Conservation (phyloP, 2,329 filamentous ascomycete genomes). For the Macrophomina pseudophaseolina region DNA sequence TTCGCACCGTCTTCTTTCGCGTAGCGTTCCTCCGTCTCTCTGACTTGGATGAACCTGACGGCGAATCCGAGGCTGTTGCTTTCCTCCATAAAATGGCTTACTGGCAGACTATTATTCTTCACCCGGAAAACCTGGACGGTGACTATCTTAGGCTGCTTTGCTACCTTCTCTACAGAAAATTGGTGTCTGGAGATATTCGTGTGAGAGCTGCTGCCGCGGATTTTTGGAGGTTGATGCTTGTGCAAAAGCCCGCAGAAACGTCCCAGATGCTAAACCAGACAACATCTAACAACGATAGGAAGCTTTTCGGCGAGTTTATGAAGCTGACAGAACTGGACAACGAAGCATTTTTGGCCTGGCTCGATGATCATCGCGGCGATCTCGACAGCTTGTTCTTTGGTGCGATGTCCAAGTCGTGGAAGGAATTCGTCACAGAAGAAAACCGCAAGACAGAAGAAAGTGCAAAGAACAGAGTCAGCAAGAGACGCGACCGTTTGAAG, state of each 20-base stretch:
- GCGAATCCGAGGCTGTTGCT: conserved; percentile 66
- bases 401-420: conserved; percentile 81
- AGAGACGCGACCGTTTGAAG: conserved; percentile 80
- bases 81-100: conserved; percentile 89
- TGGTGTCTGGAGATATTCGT: conserved; percentile 71
- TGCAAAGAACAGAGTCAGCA: conserved; percentile 70
- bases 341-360: conserved; percentile 84
- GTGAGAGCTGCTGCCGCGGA: conserved; percentile 79
- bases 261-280: conserved; percentile 74
- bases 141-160: conserved; percentile 84
- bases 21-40: conserved; percentile 82
- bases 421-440: conserved; percentile 81
- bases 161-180: conserved; percentile 89
- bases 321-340: conserved; percentile 88
- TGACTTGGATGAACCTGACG: conserved; percentile 73
- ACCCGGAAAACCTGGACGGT: conserved; percentile 76
- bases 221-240: conserved; percentile 88
- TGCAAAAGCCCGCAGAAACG: conserved; percentile 89
- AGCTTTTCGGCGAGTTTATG: conserved; percentile 77
- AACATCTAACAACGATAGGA: conserved; percentile 71
- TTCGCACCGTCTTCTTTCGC: conserved; percentile 78
- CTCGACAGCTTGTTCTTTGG: conserved; percentile 84
- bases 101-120: conserved; percentile 92
- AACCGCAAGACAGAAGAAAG: conserved; percentile 81
- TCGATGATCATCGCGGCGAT: conserved; percentile 78